Evolutionary conservation across 805 yeast genomes (phyloP), one percentile per base, ranked within the genome.

Genomic region (Zygoascus flipseniorum): DNA sequence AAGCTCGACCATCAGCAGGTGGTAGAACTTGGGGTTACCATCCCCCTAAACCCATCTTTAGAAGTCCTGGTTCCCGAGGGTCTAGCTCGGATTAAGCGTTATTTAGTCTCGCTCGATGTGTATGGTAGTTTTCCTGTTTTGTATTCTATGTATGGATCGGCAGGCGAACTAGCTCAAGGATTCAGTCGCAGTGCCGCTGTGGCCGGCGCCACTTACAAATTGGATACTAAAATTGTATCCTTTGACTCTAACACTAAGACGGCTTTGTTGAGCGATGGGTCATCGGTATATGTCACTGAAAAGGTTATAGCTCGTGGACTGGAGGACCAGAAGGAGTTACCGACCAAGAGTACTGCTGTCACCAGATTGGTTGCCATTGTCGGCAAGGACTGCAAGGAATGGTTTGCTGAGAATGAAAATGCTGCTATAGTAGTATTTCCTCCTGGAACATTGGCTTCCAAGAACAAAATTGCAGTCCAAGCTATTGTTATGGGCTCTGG

Each of bases 161-260:
- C 96, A 0, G 97, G 98, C 51, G 99, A 92, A 70, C 74, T 92
- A 28, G 83, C 96, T 14, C 99, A 92, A 72, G 99, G 97, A 1
- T 92, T 93, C 69, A 92, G 97, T 71, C 78, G 99, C 62, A 86
- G 95, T 54, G 98, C 98, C 2, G 99, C 99, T 13, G 98, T 92
- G 57, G 98, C 93, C 18, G 98, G 98, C 52, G 85, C 97, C 52
- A 88, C 95, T 35, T 92, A 93, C 71, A 89, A 89, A 68, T 75
- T 92, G 53, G 82, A 84, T 64, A 84, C 93, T 14, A 72, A 76
- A 42, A 69, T 92, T 51, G 71, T 71, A 5, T 79, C 80, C 39
- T 89, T 74, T 69, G 92, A 92, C 66, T 80, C 84, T 37, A 71
- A 67, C 28, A 72, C 80, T 31, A 83, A 86, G 62, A 72, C 81